Conservation (phyloP, 192 early-diverging fungal species). For the Hyaloraphidium curvatum region DNA sequence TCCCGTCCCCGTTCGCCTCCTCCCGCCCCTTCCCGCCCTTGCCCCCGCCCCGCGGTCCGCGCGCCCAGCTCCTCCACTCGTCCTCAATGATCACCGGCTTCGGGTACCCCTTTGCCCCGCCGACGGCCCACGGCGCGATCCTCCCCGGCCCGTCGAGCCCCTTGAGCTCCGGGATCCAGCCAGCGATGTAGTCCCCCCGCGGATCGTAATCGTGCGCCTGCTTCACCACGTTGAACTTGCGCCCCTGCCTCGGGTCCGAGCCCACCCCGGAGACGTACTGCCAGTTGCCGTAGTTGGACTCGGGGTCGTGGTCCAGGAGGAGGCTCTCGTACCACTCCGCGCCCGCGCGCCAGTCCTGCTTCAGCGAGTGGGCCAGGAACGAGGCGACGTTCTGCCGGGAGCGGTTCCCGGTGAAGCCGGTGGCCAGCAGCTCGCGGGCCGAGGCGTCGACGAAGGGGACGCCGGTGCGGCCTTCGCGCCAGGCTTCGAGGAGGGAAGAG, state of each 20-base stretch:
- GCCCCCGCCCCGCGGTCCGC: too few species aligned
- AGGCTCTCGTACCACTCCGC: constrained; percentile 18
- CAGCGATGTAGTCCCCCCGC: constrained; percentile 11
- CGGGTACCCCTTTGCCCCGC: too few species aligned
- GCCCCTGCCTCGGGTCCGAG: constrained; percentile 13
- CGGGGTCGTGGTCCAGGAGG: constrained; percentile 19
- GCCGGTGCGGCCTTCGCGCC: constrained; percentile 14
- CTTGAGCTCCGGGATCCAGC: constrained; percentile 17
- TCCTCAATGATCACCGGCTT: too few species aligned
- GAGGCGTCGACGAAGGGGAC: constrained; percentile 21
- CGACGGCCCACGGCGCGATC: constrained; percentile 3
- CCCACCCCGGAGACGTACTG: constrained; percentile 23
- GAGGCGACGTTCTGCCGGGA: constrained; percentile 20
- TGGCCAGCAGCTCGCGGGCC: constrained; percentile 14
- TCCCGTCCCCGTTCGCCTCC: too few species aligned
- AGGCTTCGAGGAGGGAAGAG: constrained; percentile 9
- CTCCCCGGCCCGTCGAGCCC: background rate
- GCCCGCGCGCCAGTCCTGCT: constrained; percentile 13
- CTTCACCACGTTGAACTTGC: constrained; percentile 21
- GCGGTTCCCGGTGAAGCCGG: constrained; percentile 18
- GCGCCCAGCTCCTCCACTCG: too few species aligned
- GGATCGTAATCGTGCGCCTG: constrained; percentile 23
- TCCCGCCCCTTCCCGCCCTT: too few species aligned
- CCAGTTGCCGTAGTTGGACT: constrained; percentile 25
- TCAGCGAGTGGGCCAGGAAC: constrained; percentile 11